Base-by-base conservation (phyloP, 352 stramenopile species). In the Pythium phragmiticola region DNA sequence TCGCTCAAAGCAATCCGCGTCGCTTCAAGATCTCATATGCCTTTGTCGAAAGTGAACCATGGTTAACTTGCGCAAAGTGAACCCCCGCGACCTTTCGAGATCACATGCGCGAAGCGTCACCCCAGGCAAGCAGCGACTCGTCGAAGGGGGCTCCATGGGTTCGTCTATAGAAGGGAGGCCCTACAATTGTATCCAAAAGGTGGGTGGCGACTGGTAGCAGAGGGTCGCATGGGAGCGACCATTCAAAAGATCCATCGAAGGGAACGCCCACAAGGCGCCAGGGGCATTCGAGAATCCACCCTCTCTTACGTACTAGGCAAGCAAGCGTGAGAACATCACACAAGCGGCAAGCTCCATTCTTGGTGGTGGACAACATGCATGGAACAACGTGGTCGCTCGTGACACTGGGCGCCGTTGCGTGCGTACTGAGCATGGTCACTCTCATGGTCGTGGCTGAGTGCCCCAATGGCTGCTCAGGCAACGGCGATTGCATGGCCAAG, bases 401-500 rank as follows among this genome's bases (percentile, higher is more conserved):
- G 34, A 52, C 48, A 34, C n/a, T 16, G 42, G 42, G 36, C 51
- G 54, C 55, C 50, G 57, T 36, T 7, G 9, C 56, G 9, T 30
- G 45, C 28, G 30, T 78, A 51, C 41, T 82, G 14, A 36, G 75
- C 8, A 14, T 28, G 2, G 9, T 30, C 26, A 30, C 26, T 30
- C 26, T 82, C 23, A 60, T 41, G 23, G 13, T 78, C 7, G 68
- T 56, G 33, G 79, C 75, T 34, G 84, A 91, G 57, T 93, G 84
- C 41, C 84, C 84, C 14, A 84, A 92, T 47, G 88, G 88, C 17
- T 97, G 89, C 77, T 92, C 84, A 0, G 78, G 77, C 48, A 88
- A 91, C 47, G 89, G 89, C 55, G 75, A 84, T 37, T 97, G 88
- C 60, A 87, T 80, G 66, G 53, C 75, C 58, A 89, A 91, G 62